Percentiles rank a stretch among this genome's conserved stretches.
Evolutionary conservation across 176 grass and related monocot genomes (phyloP).

Genomic region (Secale cereale): DNA sequence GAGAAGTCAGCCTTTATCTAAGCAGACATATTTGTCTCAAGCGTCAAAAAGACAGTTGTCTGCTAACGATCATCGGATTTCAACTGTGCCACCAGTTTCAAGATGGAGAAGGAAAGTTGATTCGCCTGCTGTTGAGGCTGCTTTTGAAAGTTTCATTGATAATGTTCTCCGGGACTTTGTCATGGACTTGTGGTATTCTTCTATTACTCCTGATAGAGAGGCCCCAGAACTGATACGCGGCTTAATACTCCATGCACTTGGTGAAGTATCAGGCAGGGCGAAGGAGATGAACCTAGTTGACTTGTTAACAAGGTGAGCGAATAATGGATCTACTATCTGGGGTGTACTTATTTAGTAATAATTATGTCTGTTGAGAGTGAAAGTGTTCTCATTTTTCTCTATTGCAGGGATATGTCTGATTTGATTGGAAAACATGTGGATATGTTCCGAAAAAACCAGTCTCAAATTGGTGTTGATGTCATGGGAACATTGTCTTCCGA

Average conservation of each 20-base stretch:
- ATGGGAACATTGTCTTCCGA: slow-evolving; percentile 91
- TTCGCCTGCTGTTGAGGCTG: slow-evolving; percentile 73
- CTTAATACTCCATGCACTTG: slow-evolving; percentile 82
- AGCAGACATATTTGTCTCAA: slow-evolving; percentile 71
- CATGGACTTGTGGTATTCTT: slow-evolving; percentile 82
- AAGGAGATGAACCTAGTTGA: slow-evolving; percentile 96
- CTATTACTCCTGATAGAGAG: slow-evolving; percentile 87
- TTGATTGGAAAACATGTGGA: slow-evolving; percentile 85
- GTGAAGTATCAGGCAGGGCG: slow-evolving; percentile 73
- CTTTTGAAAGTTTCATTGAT: slow-evolving; percentile 80
- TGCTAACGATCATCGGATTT: slow-evolving; percentile 68
- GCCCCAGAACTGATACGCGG: slow-evolving; percentile 78
- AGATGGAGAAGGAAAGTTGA: slow-evolving; percentile 94
- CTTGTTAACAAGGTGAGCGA: slow-evolving; percentile 77
- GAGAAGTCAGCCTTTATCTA: slow-evolving; percentile 57
- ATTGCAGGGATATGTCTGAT: slow-evolving; percentile 82
- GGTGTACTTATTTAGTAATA: slow-evolving; percentile 15
- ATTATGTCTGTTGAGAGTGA: slow-evolving; percentile 5
- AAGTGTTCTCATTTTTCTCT: not conserved
- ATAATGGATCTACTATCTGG: slow-evolving; percentile 17
- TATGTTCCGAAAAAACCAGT: slow-evolving; percentile 85
- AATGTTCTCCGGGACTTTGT: slow-evolving; percentile 93
- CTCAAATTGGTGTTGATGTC: slow-evolving; percentile 72
- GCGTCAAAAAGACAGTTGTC: slow-evolving; percentile 64
- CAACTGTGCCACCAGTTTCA: slow-evolving; percentile 52